phyloP scores from a whole-genome alignment of 2,329 filamentous ascomycete species.

The Chaetomium olivaceum region DNA sequence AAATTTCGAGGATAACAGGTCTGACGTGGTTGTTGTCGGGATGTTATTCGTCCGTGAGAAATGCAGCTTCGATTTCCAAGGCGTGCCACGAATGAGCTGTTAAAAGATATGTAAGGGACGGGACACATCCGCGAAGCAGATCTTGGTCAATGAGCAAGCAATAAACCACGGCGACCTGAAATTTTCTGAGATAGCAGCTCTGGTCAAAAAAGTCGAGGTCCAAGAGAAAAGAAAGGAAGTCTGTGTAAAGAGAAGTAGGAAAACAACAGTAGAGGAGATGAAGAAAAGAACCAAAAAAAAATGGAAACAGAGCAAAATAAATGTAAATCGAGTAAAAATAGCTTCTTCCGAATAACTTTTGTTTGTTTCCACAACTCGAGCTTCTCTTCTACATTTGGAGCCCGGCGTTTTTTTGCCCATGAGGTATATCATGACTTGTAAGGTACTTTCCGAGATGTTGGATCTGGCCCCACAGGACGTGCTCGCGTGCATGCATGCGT shows the following conservation, averaged over 20 bases:
- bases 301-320: too few species aligned
- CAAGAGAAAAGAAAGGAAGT: too few species aligned
- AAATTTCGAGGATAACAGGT: slow-evolving; percentile 13
- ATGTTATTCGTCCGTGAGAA: slow-evolving; percentile 29
- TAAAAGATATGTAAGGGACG: neutral
- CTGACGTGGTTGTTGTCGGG: slow-evolving; percentile 24
- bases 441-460: neutral
- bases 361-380: too few species aligned
- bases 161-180: neutral
- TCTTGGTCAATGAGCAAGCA: neutral
- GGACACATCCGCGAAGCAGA: neutral
- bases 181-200: neutral
- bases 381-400: too few species aligned
- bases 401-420: too few species aligned
- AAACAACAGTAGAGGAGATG: too few species aligned
- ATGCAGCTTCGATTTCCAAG: neutral
- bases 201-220: too few species aligned
- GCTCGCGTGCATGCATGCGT: too few species aligned
- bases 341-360: too few species aligned
- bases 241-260: too few species aligned
- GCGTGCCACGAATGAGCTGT: neutral
- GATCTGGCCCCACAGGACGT: neutral
- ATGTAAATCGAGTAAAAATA: too few species aligned
- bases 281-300: too few species aligned
- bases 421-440: neutral